Evolutionary conservation across 1,284 basidiomycete genomes (phyloP), one percentile per base, ranked within the genome.

Genomic region (Marasmius tenuissimus): DNA sequence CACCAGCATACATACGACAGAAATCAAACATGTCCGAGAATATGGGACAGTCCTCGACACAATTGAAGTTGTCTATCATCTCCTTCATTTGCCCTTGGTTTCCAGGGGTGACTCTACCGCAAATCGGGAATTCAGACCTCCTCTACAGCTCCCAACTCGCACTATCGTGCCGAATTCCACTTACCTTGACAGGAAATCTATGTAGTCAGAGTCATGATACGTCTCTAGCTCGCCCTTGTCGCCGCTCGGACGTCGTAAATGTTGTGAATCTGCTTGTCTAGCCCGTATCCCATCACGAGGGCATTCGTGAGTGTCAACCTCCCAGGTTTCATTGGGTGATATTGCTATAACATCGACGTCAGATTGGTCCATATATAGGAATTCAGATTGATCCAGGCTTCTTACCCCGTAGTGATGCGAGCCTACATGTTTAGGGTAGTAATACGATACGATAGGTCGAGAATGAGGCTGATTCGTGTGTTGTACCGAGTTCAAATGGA

Each of bases 291-390:
- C 72, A 97, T 86, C 5, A 99, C 97, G 50, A 99, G 85, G 5
- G 95, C 89, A 70, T 99, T 99, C 7, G 97, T 98, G 55, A 99
- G 76, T 3, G 96, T 96, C 10, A 99, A 78, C 14, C 97, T 85
- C 66, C 98, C 95, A 1, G 97, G 97, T 72, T 98, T 97, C 97
- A 99, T 99, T 2, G 97, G 97, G 80, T 99, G 97, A 51, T 92
- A 85, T 84, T 98, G 95, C 92, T 96, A 72, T 35, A 47, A 38
- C 10, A 55, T 55, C 27, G 27, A 4, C 40, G 45, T 38, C 12
- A 39, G 35, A 22, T 7, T 6, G 22, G 18, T 11, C 27, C 10
- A 40, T 40, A 9, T 14, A n/a, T 34, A 4, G n/a, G 6, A 35
- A 51, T 22, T 57, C 3, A 40, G 35, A 27, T 16, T 16, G 18